These are phyloP conservation scores for Pseudoneurospora amorphoporcata DNA, from an alignment of 495 filamentous ascomycete species.

Conservation along the genomic window DNA sequence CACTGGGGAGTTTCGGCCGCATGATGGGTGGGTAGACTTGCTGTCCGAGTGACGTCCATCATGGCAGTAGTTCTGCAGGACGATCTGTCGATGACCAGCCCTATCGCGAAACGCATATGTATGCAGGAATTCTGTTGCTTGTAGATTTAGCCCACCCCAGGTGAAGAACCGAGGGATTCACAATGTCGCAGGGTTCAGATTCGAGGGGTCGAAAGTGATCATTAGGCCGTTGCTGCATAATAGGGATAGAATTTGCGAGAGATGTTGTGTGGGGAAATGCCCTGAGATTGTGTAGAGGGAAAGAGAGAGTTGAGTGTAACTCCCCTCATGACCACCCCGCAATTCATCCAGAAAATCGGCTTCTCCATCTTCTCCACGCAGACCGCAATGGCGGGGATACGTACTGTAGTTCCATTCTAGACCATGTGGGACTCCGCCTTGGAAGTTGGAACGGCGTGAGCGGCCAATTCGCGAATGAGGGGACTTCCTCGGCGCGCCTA, in stretches of 20 bases:
- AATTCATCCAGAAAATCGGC: not conserved
- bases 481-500: not conserved
- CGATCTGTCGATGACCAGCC: not conserved
- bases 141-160: not conserved
- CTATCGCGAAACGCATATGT: not conserved
- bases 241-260: too few species aligned
- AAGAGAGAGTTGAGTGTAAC: too few species aligned
- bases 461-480: not conserved
- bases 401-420: too few species aligned
- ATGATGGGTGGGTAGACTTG: not conserved
- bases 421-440: not conserved
- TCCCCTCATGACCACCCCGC: too few species aligned
- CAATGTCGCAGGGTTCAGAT: not conserved
- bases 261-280: not conserved
- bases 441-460: not conserved
- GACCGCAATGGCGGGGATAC: not conserved
- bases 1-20: not conserved
- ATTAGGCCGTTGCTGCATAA: too few species aligned
- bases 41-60: not conserved
- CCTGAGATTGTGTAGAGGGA: too few species aligned
- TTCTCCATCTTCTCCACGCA: not conserved
- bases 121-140: not conserved
- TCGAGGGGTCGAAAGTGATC: not conserved
- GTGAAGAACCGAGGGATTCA: not conserved
- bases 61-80: not conserved